Conservation (phyloP, 495 filamentous ascomycete genomes). For the Hamigera avellanea region DNA sequence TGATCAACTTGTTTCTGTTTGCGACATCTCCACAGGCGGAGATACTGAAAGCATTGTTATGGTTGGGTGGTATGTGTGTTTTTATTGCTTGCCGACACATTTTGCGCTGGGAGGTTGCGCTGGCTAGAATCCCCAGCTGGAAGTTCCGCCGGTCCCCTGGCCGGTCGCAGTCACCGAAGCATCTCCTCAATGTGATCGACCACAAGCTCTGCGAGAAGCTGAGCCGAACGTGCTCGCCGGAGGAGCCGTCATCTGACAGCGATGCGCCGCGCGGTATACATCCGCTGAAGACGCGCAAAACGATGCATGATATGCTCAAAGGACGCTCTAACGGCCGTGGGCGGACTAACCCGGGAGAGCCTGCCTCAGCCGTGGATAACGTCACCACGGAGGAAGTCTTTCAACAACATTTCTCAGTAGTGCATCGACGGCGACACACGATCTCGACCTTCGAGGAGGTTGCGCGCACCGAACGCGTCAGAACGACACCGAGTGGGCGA, state of each 20-base stretch:
- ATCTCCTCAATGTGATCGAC: slow-evolving; percentile 40
- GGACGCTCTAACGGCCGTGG: slow-evolving; percentile 2
- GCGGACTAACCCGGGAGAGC: slow-evolving; percentile 5
- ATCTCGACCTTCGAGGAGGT: slow-evolving; percentile 32
- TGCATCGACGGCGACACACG: slow-evolving; percentile 38
- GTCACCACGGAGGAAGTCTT: slow-evolving; percentile 14
- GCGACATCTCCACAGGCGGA: slow-evolving; percentile 71
- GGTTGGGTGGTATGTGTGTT: slow-evolving; percentile 73
- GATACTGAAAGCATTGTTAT: slow-evolving; percentile 73
- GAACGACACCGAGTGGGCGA: slow-evolving; percentile 51
- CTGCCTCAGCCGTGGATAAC: slow-evolving; percentile 13
- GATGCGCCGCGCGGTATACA: slow-evolving; percentile 23
- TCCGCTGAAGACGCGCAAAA: slow-evolving; percentile 13
- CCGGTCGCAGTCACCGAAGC: slow-evolving; percentile 31
- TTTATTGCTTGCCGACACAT: slow-evolving; percentile 63
- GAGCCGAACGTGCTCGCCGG: slow-evolving; percentile 21
- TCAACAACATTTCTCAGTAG: slow-evolving; percentile 5
- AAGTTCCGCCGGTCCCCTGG: slow-evolving; percentile 56
- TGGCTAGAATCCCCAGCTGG: slow-evolving; percentile 86
- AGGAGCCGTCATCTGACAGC: slow-evolving; percentile 28
- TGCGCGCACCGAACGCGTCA: slow-evolving; percentile 20
- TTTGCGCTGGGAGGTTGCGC: slow-evolving; percentile 72
- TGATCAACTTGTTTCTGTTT: slow-evolving; percentile 75
- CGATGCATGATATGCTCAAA: slow-evolving; percentile 9
- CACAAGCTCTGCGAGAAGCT: slow-evolving; percentile 33